These are phyloP conservation scores for Moesziomyces antarcticus DNA, from an alignment of 1,284 basidiomycete genomes.

Conservation along the genomic window DNA sequence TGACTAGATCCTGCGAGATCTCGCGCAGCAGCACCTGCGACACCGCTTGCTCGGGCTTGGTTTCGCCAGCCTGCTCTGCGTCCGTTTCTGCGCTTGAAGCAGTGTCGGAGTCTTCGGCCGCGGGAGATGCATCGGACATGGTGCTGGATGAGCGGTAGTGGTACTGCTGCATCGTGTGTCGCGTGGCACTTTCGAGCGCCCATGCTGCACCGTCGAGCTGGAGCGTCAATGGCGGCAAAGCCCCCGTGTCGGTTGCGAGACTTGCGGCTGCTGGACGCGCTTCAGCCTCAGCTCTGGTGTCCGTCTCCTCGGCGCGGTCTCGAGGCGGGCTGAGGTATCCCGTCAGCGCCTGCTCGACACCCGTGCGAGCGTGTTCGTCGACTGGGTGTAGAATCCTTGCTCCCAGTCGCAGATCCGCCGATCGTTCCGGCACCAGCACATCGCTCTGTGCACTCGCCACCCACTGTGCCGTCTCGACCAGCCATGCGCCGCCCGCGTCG, in stretches of 20 bases:
- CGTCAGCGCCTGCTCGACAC: slow-evolving; percentile 9
- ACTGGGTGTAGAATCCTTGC: slow-evolving; percentile 1
- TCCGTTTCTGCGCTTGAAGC: background rate
- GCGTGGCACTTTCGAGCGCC: slow-evolving; percentile 23
- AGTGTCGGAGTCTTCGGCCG: background rate
- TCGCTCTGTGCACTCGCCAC: slow-evolving; percentile 20
- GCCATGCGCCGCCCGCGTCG: slow-evolving; percentile 11
- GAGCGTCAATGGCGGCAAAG: slow-evolving; percentile 16
- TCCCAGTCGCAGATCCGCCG: slow-evolving; percentile 28
- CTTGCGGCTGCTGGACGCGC: background rate
- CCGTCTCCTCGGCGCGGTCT: background rate
- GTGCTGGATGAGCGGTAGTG: slow-evolving; percentile 7
- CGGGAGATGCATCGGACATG: too few species aligned
- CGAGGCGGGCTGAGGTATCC: slow-evolving; percentile 5
- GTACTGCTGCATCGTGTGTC: slow-evolving; percentile 22
- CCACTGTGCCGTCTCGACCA: slow-evolving; percentile 14
- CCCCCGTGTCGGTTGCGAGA: background rate
- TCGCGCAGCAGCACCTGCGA: slow-evolving; percentile 22
- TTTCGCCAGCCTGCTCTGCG: background rate
- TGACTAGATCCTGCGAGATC: slow-evolving; percentile 30
- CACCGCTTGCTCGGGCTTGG: too few species aligned
- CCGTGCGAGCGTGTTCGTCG: slow-evolving; percentile 4
- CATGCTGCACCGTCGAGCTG: slow-evolving; percentile 1
- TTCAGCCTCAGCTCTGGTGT: background rate
- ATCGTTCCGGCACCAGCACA: slow-evolving; percentile 30